Percentiles rank a stretch among this genome's conserved stretches.
Conservation (phyloP, 2,329 filamentous ascomycete genomes). For the Botrytis paeoniae region DNA sequence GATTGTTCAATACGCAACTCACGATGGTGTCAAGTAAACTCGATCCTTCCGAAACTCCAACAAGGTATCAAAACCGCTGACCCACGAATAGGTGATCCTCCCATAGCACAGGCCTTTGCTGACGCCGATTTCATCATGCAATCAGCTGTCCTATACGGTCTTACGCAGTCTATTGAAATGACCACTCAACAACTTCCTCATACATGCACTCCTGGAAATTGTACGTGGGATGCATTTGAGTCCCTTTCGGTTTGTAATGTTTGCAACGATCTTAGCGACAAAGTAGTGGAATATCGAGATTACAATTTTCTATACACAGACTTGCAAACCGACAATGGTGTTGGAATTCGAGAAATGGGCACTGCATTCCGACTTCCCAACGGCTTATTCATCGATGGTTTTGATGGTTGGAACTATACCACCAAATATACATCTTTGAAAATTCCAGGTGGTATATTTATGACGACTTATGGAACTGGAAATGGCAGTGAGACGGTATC, state of each 20-base stretch:
- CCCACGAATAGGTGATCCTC: not conserved
- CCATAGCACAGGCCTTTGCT: not conserved
- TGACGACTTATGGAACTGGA: constrained; percentile 4
- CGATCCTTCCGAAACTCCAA: not conserved
- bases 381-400: constrained; percentile 4
- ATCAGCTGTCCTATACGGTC: constrained; percentile 5
- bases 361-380: constrained; percentile 10
- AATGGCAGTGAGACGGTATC: constrained; percentile 9
- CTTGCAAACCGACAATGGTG: not conserved
- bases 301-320: constrained; percentile 1
- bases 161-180: not conserved
- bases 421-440: not conserved
- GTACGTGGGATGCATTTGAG: constrained; percentile 2
- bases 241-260: constrained; percentile 8
- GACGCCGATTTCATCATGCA: constrained; percentile 8
- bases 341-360: not conserved
- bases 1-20: not conserved
- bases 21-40: not conserved
- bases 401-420: constrained; percentile 8
- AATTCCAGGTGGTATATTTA: constrained; percentile 1
- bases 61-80: not conserved
- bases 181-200: constrained; percentile 7
- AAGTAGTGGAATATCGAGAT: constrained; percentile 2
- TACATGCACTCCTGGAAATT: constrained; percentile 3
- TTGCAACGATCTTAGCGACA: constrained; percentile 7